Evolutionary conservation across 352 stramenopile species (phyloP), one percentile per base, ranked within the genome.

Genomic region (Thraustochytrium sp.): DNA sequence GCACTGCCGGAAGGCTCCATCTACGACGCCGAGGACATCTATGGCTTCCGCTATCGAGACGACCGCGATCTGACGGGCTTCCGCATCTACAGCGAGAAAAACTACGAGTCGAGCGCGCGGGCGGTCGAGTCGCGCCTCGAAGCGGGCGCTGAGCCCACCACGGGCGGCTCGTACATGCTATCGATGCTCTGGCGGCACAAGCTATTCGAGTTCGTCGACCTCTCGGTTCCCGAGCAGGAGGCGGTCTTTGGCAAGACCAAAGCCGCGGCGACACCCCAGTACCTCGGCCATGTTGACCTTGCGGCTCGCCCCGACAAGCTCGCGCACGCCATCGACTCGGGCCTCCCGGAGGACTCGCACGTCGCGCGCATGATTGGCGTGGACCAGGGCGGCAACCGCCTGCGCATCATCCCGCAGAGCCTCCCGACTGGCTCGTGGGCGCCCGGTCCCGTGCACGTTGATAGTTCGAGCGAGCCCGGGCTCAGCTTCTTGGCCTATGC

Each of bases 1-100:
- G 26, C 34, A 42, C 46, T 80, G 26, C 68, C 68, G 0, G 68
- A 34, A 18, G 46, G 40, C 11, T 46, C 68, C 46, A 80, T 80
- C 26, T 61, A 34, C 18, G 68, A 80, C 42, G 68, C 68, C 8
- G 68, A 80, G n/a, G 68, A 80, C n/a, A n/a, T 80, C 5, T 80
- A 80, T 36, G 68, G 68, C 68, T 80, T 80, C 31, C 23, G 26
- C n/a, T 80, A 80, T 34, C 31, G 40, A 13, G 29, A 80, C 11
- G 51, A 80, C 44, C 68, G 21, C 42, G 68, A 80, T 26, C 37
- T 80, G 18, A 46, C 31, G 3, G 68, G 68, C 5, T 80, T 55
- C 37, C 31, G 53, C 18, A 46, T 80, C 2, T 34, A 64, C 37
- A 44, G 46, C 13, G 31, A 72, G 9, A 18, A 21, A 11, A 16